Percentiles rank a stretch among this genome's conserved stretches.
Evolutionary conservation across 2,329 filamentous ascomycete genomes (phyloP).

Genomic region (Kalmusia sp.): DNA sequence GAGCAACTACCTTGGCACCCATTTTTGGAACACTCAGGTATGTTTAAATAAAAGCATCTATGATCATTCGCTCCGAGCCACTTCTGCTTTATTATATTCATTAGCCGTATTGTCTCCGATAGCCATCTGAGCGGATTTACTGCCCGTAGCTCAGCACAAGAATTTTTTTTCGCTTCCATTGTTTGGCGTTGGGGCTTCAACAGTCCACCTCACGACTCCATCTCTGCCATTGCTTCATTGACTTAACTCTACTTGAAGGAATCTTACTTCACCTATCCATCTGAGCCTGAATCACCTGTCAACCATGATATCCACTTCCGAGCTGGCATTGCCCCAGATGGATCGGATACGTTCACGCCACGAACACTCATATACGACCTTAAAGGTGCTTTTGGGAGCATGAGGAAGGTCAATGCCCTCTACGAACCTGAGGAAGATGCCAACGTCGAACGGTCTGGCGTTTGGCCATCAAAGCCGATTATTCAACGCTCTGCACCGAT

Average conservation of each 20-base stretch:
- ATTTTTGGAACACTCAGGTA: conserved; percentile 97
- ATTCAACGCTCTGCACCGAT: conserved; percentile 74
- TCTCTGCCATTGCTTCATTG: conserved; percentile 1
- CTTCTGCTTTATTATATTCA: too few relatives aligned
- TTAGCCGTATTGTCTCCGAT: too few relatives aligned
- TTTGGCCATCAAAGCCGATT: conserved; percentile 53
- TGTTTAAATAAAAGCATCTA: conserved; percentile 5
- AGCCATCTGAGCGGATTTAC: too few relatives aligned
- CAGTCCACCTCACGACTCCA: not conserved
- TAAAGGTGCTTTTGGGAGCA: conserved; percentile 88
- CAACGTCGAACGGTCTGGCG: conserved; percentile 29
- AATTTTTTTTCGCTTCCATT: not conserved
- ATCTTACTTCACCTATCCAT: conserved; percentile 93
- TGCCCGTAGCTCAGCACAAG: not conserved
- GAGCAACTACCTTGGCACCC: conserved; percentile 91
- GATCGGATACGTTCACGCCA: conserved; percentile 89
- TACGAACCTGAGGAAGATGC: conserved; percentile 68
- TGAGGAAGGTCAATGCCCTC: conserved; percentile 86
- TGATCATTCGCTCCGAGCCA: too few relatives aligned
- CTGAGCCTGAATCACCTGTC: conserved; percentile 67
- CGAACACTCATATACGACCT: conserved; percentile 93
- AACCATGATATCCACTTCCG: conserved; percentile 91
- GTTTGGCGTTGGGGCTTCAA: not conserved
- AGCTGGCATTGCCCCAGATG: conserved; percentile 80
- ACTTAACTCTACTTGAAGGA: conserved; percentile 63